Conservation (phyloP, 1,284 basidiomycete genomes). For the Puccinia coronata region DNA sequence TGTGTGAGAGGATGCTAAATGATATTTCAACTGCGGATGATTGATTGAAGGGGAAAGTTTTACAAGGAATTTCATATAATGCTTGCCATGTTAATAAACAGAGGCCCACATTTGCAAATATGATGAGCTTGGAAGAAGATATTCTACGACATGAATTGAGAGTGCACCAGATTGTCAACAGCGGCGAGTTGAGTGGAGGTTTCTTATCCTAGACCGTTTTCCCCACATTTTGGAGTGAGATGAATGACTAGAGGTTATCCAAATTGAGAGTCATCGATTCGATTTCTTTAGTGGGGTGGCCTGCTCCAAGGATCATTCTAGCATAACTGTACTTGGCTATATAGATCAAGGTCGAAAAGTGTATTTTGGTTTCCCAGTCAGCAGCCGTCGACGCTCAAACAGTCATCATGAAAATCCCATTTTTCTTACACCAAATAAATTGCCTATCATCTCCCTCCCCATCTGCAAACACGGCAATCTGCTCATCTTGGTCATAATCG, state of each 20-base stretch:
- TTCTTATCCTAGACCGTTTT: too few species aligned
- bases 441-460: not conserved
- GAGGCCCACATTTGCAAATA: not conserved
- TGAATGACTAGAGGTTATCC: not conserved
- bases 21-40: not conserved
- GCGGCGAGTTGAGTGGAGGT: too few species aligned
- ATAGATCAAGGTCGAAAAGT: not conserved
- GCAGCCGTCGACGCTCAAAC: not conserved
- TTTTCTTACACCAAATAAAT: constrained; percentile 33
- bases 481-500: not conserved
- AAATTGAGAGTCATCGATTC: constrained; percentile 16
- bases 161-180: too few species aligned
- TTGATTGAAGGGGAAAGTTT: not conserved
- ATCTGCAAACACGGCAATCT: not conserved
- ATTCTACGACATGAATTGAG: too few species aligned
- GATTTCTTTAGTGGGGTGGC: constrained; percentile 26
- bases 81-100: too few species aligned
- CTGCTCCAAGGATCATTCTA: constrained; percentile 9
- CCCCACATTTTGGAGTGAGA: too few species aligned
- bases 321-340: constrained; percentile 21
- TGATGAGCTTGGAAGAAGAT: not conserved
- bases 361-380: too few species aligned
- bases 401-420: not conserved
- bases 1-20: not conserved
- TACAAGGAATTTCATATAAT: too few species aligned